A percentile compares a stretch with the other conserved stretches of the same genome.
phyloP scores from a whole-genome alignment of 176 grass and related monocot genomes.

The Calamus simplicifolius region DNA sequence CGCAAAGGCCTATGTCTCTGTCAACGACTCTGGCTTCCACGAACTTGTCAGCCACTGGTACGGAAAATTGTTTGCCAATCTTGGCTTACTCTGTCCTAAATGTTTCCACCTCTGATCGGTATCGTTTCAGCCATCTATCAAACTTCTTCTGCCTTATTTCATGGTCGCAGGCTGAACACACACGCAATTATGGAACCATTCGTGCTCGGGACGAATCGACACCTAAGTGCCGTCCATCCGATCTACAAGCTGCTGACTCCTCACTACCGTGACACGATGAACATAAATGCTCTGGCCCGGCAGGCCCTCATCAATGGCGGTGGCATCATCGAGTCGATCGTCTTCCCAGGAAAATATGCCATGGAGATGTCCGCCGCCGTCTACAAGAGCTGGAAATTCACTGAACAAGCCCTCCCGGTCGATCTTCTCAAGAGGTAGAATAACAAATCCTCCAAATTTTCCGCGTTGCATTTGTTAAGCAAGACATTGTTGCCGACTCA shows the following conservation, averaged over 20 bases:
- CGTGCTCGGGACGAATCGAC: conserved; percentile 67
- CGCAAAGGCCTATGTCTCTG: conserved; percentile 80
- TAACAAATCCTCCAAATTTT: conserved; percentile 3
- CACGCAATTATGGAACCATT: conserved; percentile 86
- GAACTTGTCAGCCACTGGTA: conserved; percentile 96
- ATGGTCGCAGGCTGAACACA: conserved; percentile 57
- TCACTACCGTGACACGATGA: conserved; percentile 87
- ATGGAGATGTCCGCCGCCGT: conserved; percentile 57
- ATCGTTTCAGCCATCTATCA: no score
- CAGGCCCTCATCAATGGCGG: conserved; percentile 68
- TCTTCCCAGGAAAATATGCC: conserved; percentile 65
- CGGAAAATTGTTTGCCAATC: not conserved
- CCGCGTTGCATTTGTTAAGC: not conserved
- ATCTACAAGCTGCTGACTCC: conserved; percentile 80
- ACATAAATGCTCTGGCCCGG: conserved; percentile 84
- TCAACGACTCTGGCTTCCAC: conserved; percentile 89
- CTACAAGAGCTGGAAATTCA: conserved; percentile 85
- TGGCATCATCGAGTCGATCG: conserved; percentile 60
- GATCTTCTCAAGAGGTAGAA: conserved; percentile 71
- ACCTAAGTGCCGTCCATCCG: conserved; percentile 64
- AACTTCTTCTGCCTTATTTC: no score
- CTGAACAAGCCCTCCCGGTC: conserved; percentile 60
- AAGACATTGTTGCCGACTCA: no score
- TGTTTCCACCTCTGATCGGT: not conserved
- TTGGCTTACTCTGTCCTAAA: not conserved